Evolutionary conservation across 2,329 filamentous ascomycete genomes (phyloP).

Genomic region (Gaeumannomyces tritici): DNA sequence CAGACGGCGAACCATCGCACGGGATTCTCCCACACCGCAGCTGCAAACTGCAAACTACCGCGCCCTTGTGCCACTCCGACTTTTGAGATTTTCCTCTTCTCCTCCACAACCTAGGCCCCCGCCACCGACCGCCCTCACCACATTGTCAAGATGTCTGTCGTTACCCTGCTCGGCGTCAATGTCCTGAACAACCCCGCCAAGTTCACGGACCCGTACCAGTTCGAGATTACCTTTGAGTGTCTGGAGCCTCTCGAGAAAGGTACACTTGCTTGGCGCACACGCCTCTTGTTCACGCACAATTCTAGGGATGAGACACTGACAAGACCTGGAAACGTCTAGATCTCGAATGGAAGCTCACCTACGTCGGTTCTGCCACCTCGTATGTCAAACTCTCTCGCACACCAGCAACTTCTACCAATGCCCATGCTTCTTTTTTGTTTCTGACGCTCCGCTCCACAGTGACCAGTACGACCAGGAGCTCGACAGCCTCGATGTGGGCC

Average conservation of each 20-base stretch:
- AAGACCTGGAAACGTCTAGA: slow-evolving; percentile 43
- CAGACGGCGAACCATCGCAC: neutral
- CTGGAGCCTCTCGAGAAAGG: slow-evolving; percentile 90
- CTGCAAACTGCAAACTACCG: neutral
- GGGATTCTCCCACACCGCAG: neutral
- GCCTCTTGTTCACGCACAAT: neutral
- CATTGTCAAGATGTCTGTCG: slow-evolving; percentile 70
- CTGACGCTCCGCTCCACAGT: slow-evolving; percentile 29
- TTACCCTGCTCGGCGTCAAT: slow-evolving; percentile 90
- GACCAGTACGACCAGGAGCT: slow-evolving; percentile 98
- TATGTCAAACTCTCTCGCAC: slow-evolving; percentile 40
- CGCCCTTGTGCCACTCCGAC: neutral
- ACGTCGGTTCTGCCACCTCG: slow-evolving; percentile 96
- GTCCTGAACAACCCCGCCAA: slow-evolving; percentile 95
- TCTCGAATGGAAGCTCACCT: slow-evolving; percentile 98
- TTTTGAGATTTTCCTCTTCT: neutral
- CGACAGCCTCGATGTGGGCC: slow-evolving; percentile 89
- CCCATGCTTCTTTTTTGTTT: neutral
- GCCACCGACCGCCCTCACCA: neutral
- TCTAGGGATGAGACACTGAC: neutral
- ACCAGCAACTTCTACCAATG: slow-evolving; percentile 9
- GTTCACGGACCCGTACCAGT: slow-evolving; percentile 88
- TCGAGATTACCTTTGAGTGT: slow-evolving; percentile 98
- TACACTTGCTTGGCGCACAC: slow-evolving; percentile 23
- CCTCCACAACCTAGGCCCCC: no score